Conservation (phyloP, 1,284 basidiomycete species). For the Vanrija sp. region DNA sequence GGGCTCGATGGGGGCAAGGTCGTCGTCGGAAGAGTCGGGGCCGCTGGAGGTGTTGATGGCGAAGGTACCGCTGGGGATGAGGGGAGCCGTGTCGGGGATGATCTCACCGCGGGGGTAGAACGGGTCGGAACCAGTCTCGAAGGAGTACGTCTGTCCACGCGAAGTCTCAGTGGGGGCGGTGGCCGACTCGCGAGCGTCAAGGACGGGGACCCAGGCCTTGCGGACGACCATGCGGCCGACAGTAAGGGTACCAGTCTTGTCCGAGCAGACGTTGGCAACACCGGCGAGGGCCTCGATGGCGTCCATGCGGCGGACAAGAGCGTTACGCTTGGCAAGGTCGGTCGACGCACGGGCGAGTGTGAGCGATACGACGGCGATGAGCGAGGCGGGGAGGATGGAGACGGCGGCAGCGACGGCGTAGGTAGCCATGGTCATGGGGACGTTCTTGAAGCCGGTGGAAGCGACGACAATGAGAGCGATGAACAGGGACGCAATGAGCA, state of each 20-base stretch:
- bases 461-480: conserved; percentile 61
- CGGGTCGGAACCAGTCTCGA: conserved; percentile 49
- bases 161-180: conserved; percentile 26
- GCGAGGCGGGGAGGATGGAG: conserved; percentile 54
- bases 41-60: conserved; percentile 20
- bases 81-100: conserved; percentile 17
- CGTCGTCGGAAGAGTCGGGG: conserved; percentile 19
- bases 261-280: conserved; percentile 61
- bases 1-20: conserved; percentile 27
- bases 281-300: conserved; percentile 58
- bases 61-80: conserved; percentile 17
- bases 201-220: conserved; percentile 56
- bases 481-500: conserved; percentile 57
- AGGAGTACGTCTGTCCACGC: conserved; percentile 45
- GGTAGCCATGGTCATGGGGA: conserved; percentile 48
- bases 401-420: conserved; percentile 56
- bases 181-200: conserved; percentile 27
- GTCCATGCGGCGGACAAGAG: conserved; percentile 53
- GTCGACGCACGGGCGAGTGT: conserved; percentile 48
- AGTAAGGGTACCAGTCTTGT: conserved; percentile 65
- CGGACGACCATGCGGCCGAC: conserved; percentile 56
- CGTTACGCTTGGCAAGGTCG: conserved; percentile 52
- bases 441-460: conserved; percentile 54
- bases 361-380: conserved; percentile 50
- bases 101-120: conserved; percentile 51